Percentiles rank a stretch among this genome's conserved stretches.
These are phyloP conservation scores for Scutellaria baicalensis DNA, from an alignment of 257 asterid genomes.

Conservation along the genomic window DNA sequence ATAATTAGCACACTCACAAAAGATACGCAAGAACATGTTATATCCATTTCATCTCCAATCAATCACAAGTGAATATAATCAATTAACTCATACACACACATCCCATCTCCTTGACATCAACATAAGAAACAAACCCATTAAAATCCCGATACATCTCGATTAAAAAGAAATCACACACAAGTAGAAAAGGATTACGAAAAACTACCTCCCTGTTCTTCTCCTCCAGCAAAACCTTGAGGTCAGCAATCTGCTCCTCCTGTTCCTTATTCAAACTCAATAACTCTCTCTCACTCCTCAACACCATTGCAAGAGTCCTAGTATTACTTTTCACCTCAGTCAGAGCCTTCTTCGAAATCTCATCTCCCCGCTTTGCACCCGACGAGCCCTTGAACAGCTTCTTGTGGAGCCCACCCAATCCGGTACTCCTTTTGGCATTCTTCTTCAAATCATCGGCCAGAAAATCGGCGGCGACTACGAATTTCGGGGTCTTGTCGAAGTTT, in stretches of 20 bases:
- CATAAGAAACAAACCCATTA: background rate
- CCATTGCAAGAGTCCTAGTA: slow-evolving; percentile 86
- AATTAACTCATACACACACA: background rate
- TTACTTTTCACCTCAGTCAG: slow-evolving; percentile 69
- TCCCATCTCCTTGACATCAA: background rate
- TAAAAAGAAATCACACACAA: background rate
- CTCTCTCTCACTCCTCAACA: slow-evolving; percentile 95
- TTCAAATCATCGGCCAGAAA: slow-evolving; percentile 69
- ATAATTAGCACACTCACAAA: background rate
- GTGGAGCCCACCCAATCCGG: slow-evolving; percentile 58
- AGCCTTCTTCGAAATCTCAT: slow-evolving; percentile 63
- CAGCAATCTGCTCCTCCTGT: slow-evolving; percentile 55
- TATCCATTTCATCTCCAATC: background rate
- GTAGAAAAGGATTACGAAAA: background rate
- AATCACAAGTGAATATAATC: background rate
- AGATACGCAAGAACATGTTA: background rate
- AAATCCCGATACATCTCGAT: background rate
- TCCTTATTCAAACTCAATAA: slow-evolving; percentile 57
- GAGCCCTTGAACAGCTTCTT: slow-evolving; percentile 81
- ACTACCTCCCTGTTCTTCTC: slow-evolving; percentile 70
- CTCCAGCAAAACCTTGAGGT: slow-evolving; percentile 54
- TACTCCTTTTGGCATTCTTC: slow-evolving; percentile 41
- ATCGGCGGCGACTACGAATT: slow-evolving; percentile 47
- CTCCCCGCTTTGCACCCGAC: slow-evolving; percentile 33
- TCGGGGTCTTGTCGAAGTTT: slow-evolving; percentile 31